Conservation (phyloP, 768 basidiomycete genomes). For the Amanita pallidorosea region DNA sequence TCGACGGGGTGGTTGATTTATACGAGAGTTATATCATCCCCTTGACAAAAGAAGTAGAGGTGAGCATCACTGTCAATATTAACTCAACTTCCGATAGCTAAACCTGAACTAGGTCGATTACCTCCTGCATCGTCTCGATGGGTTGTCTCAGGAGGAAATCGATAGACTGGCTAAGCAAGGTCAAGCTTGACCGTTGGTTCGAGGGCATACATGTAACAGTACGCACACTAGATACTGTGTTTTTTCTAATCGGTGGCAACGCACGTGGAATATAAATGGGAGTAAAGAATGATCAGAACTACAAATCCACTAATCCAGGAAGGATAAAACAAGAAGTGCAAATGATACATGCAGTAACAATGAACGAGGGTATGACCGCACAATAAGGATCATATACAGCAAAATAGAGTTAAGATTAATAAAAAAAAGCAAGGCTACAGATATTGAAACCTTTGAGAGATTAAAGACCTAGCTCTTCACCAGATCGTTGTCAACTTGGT, state of each 20-base stretch:
- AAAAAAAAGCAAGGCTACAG: not conserved
- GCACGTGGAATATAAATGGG: constrained; percentile 3
- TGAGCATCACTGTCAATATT: constrained; percentile 22
- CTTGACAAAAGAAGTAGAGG: constrained; percentile 97
- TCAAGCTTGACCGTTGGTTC: not conserved
- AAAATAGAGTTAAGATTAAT: not conserved
- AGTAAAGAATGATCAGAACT: constrained; percentile 5
- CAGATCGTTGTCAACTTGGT: not conserved
- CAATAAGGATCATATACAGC: constrained; percentile 1
- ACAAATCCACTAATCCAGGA: constrained; percentile 11
- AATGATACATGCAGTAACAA: constrained; percentile 7
- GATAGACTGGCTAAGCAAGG: constrained; percentile 35
- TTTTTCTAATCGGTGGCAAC: not conserved
- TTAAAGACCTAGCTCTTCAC: constrained; percentile 13
- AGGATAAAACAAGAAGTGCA: constrained; percentile 7
- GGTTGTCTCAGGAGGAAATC: constrained; percentile 72
- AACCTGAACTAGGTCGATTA: constrained; percentile 71
- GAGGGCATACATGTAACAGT: not conserved
- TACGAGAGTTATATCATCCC: constrained; percentile 97
- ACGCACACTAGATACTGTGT: not conserved
- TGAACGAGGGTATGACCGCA: constrained; percentile 11
- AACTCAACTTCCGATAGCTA: not conserved
- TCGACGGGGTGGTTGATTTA: constrained; percentile 84
- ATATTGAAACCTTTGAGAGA: not conserved
- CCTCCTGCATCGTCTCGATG: constrained; percentile 82